Evolutionary conservation across 768 basidiomycete genomes (phyloP).

Genomic region (Tylopilus rubrobrunneus): DNA sequence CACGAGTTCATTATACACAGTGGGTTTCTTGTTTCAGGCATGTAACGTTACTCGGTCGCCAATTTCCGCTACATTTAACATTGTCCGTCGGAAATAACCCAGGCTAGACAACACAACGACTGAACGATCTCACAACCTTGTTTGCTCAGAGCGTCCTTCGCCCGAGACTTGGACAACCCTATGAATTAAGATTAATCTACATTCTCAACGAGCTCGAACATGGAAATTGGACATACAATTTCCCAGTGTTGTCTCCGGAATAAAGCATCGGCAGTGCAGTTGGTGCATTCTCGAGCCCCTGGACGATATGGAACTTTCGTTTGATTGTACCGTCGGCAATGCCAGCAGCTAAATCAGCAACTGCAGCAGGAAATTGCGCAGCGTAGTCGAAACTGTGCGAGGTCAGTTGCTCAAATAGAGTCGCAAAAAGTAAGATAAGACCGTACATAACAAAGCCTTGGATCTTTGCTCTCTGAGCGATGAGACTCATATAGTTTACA

Average conservation of each 20-base stretch:
- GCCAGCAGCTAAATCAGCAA: constrained; percentile 52
- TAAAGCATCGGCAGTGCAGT: constrained; percentile 67
- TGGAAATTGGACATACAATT: constrained; percentile 43
- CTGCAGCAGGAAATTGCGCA: constrained; percentile 53
- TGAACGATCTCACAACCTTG: constrained; percentile 6
- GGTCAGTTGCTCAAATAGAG: neutral
- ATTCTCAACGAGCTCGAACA: neutral
- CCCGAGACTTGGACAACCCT: constrained; percentile 47
- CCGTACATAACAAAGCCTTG: constrained; percentile 82
- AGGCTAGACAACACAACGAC: neutral
- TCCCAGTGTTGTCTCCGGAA: constrained; percentile 75
- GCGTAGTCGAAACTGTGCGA: constrained; percentile 68
- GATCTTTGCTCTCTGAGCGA: constrained; percentile 73
- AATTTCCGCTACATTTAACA: neutral
- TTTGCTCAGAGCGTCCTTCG: neutral
- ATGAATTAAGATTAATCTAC: constrained; percentile 1
- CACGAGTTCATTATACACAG: neutral
- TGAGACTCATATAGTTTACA: constrained; percentile 62
- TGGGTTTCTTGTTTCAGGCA: constrained; percentile 10
- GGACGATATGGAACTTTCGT: constrained; percentile 73
- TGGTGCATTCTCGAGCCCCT: constrained; percentile 73
- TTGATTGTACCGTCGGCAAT: constrained; percentile 70
- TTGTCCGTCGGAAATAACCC: neutral
- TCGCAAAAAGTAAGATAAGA: neutral
- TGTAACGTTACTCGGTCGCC: neutral